Base-by-base conservation (phyloP, 2,329 filamentous ascomycete species). In the Phyllosticta citribraziliensis region DNA sequence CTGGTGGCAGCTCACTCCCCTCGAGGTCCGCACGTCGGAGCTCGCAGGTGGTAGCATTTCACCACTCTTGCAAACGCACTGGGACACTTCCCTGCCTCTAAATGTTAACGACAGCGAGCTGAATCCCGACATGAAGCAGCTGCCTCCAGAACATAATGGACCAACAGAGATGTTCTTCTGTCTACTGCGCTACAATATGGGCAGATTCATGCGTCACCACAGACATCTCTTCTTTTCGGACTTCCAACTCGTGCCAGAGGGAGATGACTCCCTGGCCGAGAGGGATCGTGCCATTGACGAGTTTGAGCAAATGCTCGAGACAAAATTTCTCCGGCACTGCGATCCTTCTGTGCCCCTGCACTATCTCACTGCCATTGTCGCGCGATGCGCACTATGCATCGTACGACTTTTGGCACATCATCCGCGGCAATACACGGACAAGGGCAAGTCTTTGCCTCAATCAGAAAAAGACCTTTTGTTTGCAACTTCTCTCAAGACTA, bases 1-100 rank as follows among this genome's bases (percentile, higher is more conserved):
- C 0, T 87, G 84, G 80, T 83, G 82, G 74, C 82, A 86, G 64
- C 78, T 87, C n/a, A 70, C 84, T 30, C 77, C 84, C n/a, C 75
- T 86, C 1, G 85, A 88, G 64, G 74, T 79, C 27, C 78, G 80
- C 8, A 78, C 78, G 1, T 78, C 81, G 6, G 81, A 84, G 65
- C 77, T 84, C 56, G 77, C 81, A 3, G 83, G 83, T 11, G 76
- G 72, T 17, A 71, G 76, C 11, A 72, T 76, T n/a, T 72, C 82
- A 6, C 40, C 40, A 5, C 69, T 75, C 9, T 63, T 57, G n/a
- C 10, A 56, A 10, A 35, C 25, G 17, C 12, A 62, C 19, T 80
- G 77, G 64, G 77, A 81, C 65, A 81, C 80, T 1, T 71, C 70
- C 2, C 67, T 79, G 5, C 82, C 82, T 0, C 73, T 77, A 12